Conservation (phyloP, 768 basidiomycete genomes). For the Amyloporia xantha region DNA sequence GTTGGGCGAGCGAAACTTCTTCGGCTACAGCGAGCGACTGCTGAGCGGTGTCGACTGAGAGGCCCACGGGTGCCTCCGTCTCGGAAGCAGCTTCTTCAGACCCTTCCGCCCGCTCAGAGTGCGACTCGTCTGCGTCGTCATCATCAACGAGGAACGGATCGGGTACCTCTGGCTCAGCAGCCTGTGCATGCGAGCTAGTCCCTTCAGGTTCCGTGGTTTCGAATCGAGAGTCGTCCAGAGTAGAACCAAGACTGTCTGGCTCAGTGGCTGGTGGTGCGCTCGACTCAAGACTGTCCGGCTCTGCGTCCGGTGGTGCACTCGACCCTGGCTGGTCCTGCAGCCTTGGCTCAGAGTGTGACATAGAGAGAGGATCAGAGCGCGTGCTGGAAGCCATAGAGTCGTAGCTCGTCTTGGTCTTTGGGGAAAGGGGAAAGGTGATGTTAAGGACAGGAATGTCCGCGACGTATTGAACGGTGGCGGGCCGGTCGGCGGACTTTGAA, state of each 20-base stretch:
- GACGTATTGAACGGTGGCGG: not conserved
- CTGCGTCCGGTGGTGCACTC: too few species aligned
- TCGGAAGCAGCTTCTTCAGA: conserved; percentile 31
- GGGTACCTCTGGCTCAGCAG: conserved; percentile 42
- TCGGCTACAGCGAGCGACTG: conserved; percentile 33
- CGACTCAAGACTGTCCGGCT: not conserved
- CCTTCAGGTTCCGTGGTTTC: conserved; percentile 4
- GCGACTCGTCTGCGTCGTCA: conserved; percentile 46
- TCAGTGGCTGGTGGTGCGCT: not conserved
- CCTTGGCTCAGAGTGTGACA: not conserved
- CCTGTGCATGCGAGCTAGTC: conserved; percentile 2
- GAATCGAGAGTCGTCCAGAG: conserved; percentile 9
- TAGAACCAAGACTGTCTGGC: not conserved
- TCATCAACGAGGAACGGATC: conserved; percentile 48
- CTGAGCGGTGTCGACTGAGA: conserved; percentile 16
- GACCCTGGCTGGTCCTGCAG: not conserved
- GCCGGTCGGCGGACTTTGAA: conserved; percentile 2
- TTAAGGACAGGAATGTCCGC: conserved; percentile 4
- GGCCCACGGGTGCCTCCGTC: conserved; percentile 1
- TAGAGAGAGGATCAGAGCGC: not conserved
- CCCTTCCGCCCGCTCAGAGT: conserved; percentile 12
- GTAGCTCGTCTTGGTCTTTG: not conserved
- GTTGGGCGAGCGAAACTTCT: conserved; percentile 34
- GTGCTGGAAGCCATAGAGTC: conserved; percentile 6
- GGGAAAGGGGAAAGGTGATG: conserved; percentile 5